phyloP scores from a whole-genome alignment of 129 eudicot genomes.

The Arctium minus region DNA sequence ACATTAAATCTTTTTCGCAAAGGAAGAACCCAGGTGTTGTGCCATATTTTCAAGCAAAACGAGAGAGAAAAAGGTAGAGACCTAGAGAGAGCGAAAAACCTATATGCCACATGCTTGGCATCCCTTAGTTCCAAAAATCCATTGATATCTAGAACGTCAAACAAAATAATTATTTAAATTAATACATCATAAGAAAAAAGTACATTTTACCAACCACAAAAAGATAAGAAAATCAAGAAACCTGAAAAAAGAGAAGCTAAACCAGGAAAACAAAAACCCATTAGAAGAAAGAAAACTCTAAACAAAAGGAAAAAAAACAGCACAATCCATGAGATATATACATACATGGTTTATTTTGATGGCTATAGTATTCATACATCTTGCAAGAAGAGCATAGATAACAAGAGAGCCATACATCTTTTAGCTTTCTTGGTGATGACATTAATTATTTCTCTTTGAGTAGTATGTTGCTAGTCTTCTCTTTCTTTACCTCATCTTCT shows the following conservation, averaged over 20 bases:
- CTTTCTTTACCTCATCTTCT: constrained; percentile 35
- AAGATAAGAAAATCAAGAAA: not conserved
- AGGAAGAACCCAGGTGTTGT: not conserved
- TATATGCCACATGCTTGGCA: constrained; percentile 65
- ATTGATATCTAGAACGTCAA: constrained; percentile 48
- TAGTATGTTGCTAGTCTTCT: constrained; percentile 41
- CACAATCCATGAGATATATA: not conserved
- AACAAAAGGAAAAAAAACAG: not conserved
- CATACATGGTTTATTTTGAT: constrained; percentile 44
- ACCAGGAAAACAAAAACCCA: not conserved
- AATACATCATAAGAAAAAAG: not conserved
- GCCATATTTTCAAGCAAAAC: constrained; percentile 2
- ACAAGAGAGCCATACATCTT: constrained; percentile 49
- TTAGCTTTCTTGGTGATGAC: constrained; percentile 53
- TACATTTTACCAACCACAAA: not conserved
- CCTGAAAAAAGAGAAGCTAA: not conserved
- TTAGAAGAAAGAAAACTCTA: not conserved
- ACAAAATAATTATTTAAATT: too few species aligned
- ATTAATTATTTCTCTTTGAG: constrained; percentile 57
- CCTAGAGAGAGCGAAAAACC: not conserved
- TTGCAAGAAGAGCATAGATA: constrained; percentile 50
- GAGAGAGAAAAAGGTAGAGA: not conserved
- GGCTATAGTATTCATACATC: constrained; percentile 51
- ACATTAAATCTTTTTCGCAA: constrained; percentile 23
- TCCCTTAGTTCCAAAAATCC: constrained; percentile 53